These are phyloP conservation scores for Ceratocystis cacaofunesta DNA, from an alignment of 2,329 filamentous ascomycete species.

Conservation along the genomic window DNA sequence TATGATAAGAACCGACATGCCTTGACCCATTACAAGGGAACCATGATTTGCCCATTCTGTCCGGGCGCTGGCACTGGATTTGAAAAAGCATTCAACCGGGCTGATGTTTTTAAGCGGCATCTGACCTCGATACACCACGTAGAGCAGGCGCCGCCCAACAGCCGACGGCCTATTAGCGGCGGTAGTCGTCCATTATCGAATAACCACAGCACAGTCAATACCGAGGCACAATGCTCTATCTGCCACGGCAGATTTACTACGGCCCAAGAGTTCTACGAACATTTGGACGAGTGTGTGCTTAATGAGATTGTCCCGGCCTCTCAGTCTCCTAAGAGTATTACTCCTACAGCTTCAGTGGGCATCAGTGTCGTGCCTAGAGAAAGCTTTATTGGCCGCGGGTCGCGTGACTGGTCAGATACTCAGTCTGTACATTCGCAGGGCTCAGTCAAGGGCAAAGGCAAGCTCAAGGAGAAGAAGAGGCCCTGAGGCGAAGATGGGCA, in stretches of 20 bases:
- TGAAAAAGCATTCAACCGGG: slow-evolving; percentile 91
- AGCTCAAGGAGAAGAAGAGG: slow-evolving; percentile 12
- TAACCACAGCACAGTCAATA: slow-evolving; percentile 14
- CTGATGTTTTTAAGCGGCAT: slow-evolving; percentile 94
- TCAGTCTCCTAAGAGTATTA: slow-evolving; percentile 5
- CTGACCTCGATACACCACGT: slow-evolving; percentile 85
- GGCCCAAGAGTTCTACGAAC: slow-evolving; percentile 94
- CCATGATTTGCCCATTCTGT: slow-evolving; percentile 95
- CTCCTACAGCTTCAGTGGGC: not conserved
- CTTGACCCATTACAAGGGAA: slow-evolving; percentile 92
- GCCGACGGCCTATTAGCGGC: slow-evolving; percentile 52
- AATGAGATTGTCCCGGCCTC: slow-evolving; percentile 38
- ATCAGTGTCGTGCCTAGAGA: not conserved
- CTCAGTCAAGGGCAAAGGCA: slow-evolving; percentile 8
- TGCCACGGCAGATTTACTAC: slow-evolving; percentile 66
- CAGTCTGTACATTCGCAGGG: slow-evolving; percentile 11
- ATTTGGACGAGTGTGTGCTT: slow-evolving; percentile 57
- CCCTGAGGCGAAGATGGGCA: not conserved
- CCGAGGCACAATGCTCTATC: slow-evolving; percentile 68
- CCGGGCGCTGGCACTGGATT: slow-evolving; percentile 72
- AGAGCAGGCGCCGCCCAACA: slow-evolving; percentile 85
- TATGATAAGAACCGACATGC: slow-evolving; percentile 98
- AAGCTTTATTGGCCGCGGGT: not conserved
- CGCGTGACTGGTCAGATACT: slow-evolving; percentile 9
- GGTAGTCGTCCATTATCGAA: slow-evolving; percentile 10